Base-by-base conservation (phyloP, 2,329 filamentous ascomycete species). In the Helminthosporium solani region DNA sequence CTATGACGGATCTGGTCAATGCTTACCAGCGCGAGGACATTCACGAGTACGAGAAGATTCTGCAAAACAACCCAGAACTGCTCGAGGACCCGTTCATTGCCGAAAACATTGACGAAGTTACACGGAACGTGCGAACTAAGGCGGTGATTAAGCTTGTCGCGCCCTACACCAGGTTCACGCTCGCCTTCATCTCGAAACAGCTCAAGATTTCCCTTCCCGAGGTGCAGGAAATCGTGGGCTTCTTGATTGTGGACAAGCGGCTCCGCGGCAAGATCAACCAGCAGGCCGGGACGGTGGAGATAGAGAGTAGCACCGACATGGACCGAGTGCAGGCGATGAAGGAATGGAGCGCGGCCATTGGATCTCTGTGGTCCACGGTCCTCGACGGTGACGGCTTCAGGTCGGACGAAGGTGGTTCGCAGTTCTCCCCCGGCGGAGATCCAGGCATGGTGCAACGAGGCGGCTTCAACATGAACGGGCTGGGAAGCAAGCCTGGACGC, bases 21-120 rank as follows among this genome's bases (percentile, higher is more conserved):
- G 90, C 94, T 9, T 99, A 96, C 71, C 94, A 97, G 73, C 84
- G 88, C 47, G 92, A 97, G 63, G 92, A 97, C 66, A 92, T 99
- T 56, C 87, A 92, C 67, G 79, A 82, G 57, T 99, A 99, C 71
- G 90, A 96, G 71, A 84, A 82, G 44, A 90, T 96, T 30, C 77
- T 99, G 45, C 84, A 89, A 61, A 85, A 85, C 63, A 95, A 96
- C 74, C 86, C 85, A 62, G 94, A 96, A 65, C 85, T 99, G 20
- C 78, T 97, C 31, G 84, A 86, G 11, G 94, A 99, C 68, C 85
- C 88, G 0, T 99, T 97, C 74, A 99, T 99, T 60, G 92, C 92
- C 21, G 94, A 97, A 73, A 97, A 99, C 68, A 99, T 99, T 58
- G 94, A 97, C 70, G 94, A 99, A 73, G 92, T 99, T 46, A 99